Percentiles rank a stretch among this genome's conserved stretches.
Evolutionary conservation across 129 eudicot species (phyloP).

Genomic region (Dittrichia graveolens): DNA sequence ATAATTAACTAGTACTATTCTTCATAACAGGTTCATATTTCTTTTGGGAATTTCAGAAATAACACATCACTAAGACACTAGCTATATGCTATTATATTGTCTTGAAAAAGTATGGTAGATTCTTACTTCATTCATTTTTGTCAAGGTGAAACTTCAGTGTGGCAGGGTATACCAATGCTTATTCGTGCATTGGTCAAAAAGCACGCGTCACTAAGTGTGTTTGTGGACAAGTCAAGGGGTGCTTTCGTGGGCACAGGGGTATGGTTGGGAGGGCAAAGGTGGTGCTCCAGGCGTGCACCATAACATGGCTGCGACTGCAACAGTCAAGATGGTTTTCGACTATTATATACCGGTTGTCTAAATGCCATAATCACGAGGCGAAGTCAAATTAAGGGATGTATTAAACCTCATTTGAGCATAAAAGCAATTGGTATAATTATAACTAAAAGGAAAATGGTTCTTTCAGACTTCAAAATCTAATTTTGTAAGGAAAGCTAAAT

Average conservation of each 20-base stretch:
- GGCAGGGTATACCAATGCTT: too few relatives aligned
- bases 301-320: not conserved
- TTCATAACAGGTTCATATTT: not conserved
- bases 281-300: too few relatives aligned
- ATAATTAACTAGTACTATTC: not conserved
- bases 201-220: too few relatives aligned
- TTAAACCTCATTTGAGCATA: not conserved
- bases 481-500: not conserved
- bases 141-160: not conserved
- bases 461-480: not conserved
- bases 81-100: not conserved
- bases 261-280: too few relatives aligned
- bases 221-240: too few relatives aligned
- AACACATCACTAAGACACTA: not conserved
- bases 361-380: not conserved
- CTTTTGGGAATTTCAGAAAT: constrained; percentile 4
- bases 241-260: too few relatives aligned
- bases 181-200: too few relatives aligned
- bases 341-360: not conserved
- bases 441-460: not conserved
- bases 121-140: not conserved
- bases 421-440: not conserved
- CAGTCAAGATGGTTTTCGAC: not conserved
- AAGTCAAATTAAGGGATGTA: not conserved
- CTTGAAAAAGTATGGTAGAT: not conserved